Conservation (phyloP, 495 filamentous ascomycete species). For the Aspergillus ellipticus region DNA sequence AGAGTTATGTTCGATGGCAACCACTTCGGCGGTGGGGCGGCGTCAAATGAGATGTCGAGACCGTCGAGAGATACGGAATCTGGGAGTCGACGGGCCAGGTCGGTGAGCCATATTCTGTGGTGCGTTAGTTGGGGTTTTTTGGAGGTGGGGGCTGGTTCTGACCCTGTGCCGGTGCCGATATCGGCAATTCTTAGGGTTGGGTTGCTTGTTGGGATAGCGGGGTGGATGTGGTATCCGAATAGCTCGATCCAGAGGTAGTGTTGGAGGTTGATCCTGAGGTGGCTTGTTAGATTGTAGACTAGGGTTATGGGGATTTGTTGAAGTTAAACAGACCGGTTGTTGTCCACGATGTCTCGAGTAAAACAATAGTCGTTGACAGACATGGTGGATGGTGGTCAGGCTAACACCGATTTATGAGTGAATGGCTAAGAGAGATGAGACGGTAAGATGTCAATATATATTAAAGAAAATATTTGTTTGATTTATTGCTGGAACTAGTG, state of each 20-base stretch:
- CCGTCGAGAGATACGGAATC: background rate
- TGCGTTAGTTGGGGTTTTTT: no score
- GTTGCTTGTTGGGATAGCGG: background rate
- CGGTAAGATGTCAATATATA: no score
- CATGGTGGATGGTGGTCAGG: no score
- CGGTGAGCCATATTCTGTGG: conserved; percentile 1
- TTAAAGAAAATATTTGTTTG: no score
- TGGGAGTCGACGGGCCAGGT: background rate
- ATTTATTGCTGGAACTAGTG: no score
- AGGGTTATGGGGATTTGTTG: no score
- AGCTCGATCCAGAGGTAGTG: background rate
- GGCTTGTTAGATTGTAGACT: no score
- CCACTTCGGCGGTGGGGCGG: background rate
- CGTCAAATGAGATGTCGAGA: background rate
- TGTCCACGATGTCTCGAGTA: no score
- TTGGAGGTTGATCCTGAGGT: background rate
- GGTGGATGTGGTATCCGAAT: background rate
- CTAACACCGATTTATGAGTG: no score
- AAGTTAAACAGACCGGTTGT: no score
- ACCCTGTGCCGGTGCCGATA: background rate
- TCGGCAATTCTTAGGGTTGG: background rate
- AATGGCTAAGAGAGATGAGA: no score
- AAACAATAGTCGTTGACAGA: no score
- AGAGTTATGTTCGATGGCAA: background rate
- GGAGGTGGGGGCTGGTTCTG: background rate